Base-by-base conservation (phyloP, 164 flowering plant genomes). In the Akebia trifoliata region DNA sequence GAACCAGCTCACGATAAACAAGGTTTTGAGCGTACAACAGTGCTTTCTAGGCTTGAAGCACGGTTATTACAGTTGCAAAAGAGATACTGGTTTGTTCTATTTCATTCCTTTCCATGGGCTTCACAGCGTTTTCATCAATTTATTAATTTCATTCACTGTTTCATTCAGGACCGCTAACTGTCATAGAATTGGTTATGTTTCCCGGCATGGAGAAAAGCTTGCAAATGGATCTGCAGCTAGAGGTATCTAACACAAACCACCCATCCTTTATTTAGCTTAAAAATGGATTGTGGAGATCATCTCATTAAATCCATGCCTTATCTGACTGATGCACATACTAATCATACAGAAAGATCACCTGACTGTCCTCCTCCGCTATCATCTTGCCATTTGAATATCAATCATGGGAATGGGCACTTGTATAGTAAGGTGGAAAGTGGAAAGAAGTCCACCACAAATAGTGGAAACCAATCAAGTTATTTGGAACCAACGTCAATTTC, bases 1-100 rank as follows among this genome's bases (percentile, higher is more conserved):
- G 97, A 94, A 65, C 99, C 99, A 54, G 99, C 99, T 59, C 99
- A 94, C 74, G 97, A 94, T 71, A 94, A 90, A 63, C 99, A 94
- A 59, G 96, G 96, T 1, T 94, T 94, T 85, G 99, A 94, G 76
- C 87, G 96, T 8, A 94, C 99, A 9, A 82, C 75, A 29, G 95
- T 86, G 58, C 92, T 90, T 60, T 63, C 91, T 51, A 81, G 96
- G 57, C 95, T 94, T 26, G 96, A 90, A 72, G 53, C 74, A 49
- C 64, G 76, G 30, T 56, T 93, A 44, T 36, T 78, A 35, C 77
- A 81, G 30, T 76, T 93, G 82, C 98, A 93, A 61, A 90, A 81
- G 56, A 66, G 24, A 25, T 93, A 87, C 70, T 94, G 99, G 99
- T 90, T 37, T 46, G 84, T 59, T 67, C 45, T 57, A n/a, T 47